Conservation (phyloP, 2,329 filamentous ascomycete genomes). For the Dactylellina sp. region DNA sequence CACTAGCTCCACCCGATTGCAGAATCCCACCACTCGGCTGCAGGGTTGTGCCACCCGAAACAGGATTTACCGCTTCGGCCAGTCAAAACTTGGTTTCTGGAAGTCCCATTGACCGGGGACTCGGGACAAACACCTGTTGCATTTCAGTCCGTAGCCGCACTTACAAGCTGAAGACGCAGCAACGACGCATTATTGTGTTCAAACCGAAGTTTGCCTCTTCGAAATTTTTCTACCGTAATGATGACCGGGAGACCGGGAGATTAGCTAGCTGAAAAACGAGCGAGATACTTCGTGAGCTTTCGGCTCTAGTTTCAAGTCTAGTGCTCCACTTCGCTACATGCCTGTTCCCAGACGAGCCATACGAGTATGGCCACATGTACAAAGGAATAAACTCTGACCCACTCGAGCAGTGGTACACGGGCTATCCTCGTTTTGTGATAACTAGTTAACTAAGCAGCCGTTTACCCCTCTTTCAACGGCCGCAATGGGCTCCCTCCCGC, state of each 20-base stretch:
- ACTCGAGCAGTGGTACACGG: conserved; percentile 15
- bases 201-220: too few species aligned
- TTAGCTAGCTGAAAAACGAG: too few species aligned
- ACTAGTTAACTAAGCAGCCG: background rate
- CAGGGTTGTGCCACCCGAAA: conserved; percentile 17
- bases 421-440: conserved; percentile 22
- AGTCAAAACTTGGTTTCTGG: conserved; percentile 5
- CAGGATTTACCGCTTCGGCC: background rate
- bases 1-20: background rate
- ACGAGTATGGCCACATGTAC: conserved; percentile 21
- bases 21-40: background rate
- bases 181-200: too few species aligned
- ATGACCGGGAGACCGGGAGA: too few species aligned
- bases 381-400: background rate
- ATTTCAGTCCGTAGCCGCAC: background rate
- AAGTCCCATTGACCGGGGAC: conserved; percentile 17
- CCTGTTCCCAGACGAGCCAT: conserved; percentile 7
- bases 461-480: conserved; percentile 21
- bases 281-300: too few species aligned
- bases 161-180: too few species aligned
- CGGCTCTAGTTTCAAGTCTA: background rate
- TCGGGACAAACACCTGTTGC: conserved; percentile 5
- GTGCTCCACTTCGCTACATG: background rate
- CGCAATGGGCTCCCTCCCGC: too few species aligned
- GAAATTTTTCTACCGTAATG: too few species aligned